Percentiles rank a stretch among this genome's conserved stretches.
phyloP scores from a whole-genome alignment of 371 early-diverging fungal species.

The Funneliformis caledonium region DNA sequence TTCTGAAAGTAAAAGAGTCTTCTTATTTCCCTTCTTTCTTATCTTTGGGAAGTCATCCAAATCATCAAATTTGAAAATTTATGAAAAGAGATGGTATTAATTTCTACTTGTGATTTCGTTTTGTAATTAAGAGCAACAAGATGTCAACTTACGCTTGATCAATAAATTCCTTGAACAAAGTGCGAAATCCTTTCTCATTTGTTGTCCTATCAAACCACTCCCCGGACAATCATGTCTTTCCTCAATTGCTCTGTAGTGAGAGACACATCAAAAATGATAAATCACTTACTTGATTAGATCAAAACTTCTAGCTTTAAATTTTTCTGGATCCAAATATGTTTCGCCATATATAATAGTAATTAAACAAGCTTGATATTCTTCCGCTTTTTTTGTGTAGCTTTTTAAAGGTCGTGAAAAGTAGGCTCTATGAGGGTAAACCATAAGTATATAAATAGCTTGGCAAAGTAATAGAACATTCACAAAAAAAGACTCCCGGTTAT shows the following conservation, averaged over 20 bases:
- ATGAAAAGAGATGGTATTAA: constrained; percentile 31
- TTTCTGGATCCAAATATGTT: constrained; percentile 25
- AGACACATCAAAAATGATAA: constrained; percentile 11
- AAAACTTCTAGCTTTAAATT: constrained; percentile 21
- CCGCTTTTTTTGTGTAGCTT: too few species aligned
- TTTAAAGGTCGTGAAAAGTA: not conserved
- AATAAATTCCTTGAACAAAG: not conserved
- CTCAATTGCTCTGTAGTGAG: constrained; percentile 17
- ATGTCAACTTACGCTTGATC: constrained; percentile 18
- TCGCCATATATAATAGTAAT: constrained; percentile 21
- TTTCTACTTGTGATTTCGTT: constrained; percentile 27
- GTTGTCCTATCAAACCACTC: constrained; percentile 2
- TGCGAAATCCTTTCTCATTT: not conserved
- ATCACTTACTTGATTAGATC: constrained; percentile 27
- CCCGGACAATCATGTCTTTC: not conserved
- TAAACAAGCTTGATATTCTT: too few species aligned
- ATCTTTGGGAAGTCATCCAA: not conserved
- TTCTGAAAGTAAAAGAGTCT: not conserved
- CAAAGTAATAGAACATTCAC: constrained; percentile 30
- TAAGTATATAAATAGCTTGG: constrained; percentile 18
- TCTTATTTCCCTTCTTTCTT: not conserved
- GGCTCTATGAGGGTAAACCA: constrained; percentile 1
- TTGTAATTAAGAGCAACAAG: constrained; percentile 30
- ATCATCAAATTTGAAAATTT: not conserved
- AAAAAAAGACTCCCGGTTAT: constrained; percentile 1